Base-by-base conservation (phyloP, 768 basidiomycete species). In the Tulasnella sp. region DNA sequence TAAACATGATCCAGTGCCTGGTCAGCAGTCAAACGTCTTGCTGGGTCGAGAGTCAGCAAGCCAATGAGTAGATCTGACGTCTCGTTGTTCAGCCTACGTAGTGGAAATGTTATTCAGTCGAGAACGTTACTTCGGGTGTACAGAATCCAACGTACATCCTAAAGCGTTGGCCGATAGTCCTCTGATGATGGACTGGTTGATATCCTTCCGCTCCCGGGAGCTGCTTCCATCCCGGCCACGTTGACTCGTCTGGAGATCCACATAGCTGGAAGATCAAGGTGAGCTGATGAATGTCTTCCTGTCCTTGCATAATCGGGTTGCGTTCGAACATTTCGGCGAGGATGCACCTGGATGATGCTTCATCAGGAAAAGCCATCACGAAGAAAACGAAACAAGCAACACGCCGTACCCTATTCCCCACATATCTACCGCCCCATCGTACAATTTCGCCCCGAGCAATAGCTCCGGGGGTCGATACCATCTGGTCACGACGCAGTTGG, bases 381-480 rank as follows among this genome's bases (percentile, higher is more conserved):
- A 13, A 37, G 32, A 4, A 44, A 44, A 44, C 44, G 11, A 16
- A 44, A 44, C 23, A 18, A 48, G 26, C 55, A 20, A 37, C 18
- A n/a, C 6, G 48, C 37, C 90, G 81, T 83, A 96, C 91, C 97
- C 98, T 75, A 99, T 91, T 9, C 97, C 95, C 98, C 98, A 99
- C 82, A 99, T 91, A 84, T 99, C 98, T 61, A 99, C 92, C 81
- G 95, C 94, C 0, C 94, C 93, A 11, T 95, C 95, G 81, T 99
- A 99, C 79, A 93, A 90, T 70, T 91, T 88, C 20, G 94, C 92
- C 55, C 96, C 96, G 18, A 99, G 87, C 16, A 99, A 86, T 2
- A 99, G 86, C 87, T 98, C 95, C 0, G 96, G 96, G 20, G 96
- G 94, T 26, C 96, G 89, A 82, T 98, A 98, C 96, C 95, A 98